Base-by-base conservation (phyloP, 2,329 filamentous ascomycete genomes). In the Botrytis deweyae region DNA sequence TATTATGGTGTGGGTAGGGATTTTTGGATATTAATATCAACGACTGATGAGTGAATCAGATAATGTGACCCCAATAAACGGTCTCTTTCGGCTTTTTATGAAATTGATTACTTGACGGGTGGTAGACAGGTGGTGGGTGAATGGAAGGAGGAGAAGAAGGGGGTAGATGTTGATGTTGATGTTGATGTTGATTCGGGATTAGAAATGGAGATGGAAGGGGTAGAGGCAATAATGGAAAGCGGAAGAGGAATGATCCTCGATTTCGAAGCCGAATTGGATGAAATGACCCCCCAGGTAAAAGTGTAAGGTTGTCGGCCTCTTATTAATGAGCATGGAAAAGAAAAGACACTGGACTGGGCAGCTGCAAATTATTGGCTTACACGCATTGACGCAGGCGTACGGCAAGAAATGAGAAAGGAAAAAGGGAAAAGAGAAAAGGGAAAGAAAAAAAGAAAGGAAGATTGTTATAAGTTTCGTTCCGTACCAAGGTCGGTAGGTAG, bases 41-140 rank as follows among this genome's bases (percentile, higher is more conserved):
- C n/a, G n/a, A 63, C 25, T n/a, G 61, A 63, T n/a, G 61, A 63
- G 61, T 63, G 61, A 63, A 63, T 62, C 25, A 42, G 25, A n/a
- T 25, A 62, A 18, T 58, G 52, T 58, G 52, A 29, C n/a, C 6
- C n/a, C 18, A 29, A 58, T 14, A 40, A 25, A n/a, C 36, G 6
- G 36, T 18, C 38, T n/a, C n/a, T 63, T 36, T 5, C 2, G n/a
- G 14, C 14, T 9, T 18, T 3, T 33, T 14, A 16, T 55, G 25
- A n/a, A 14, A 25, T 33, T 20, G 8, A 29, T 55, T 46, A 5
- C 16, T 18, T 10, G 55, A 33, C n/a, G 14, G 16, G 18, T 59
- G 55, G 58, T 36, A 38, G 33, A 20, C 12, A 2, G 9, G 18
- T 61, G 33, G 59, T 62, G 38, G 33, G 59, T 62, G 38, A 12